Percentiles rank a stretch among this genome's conserved stretches.
Evolutionary conservation across 2,329 filamentous ascomycete genomes (phyloP).

Genomic region (Claviceps sp.): DNA sequence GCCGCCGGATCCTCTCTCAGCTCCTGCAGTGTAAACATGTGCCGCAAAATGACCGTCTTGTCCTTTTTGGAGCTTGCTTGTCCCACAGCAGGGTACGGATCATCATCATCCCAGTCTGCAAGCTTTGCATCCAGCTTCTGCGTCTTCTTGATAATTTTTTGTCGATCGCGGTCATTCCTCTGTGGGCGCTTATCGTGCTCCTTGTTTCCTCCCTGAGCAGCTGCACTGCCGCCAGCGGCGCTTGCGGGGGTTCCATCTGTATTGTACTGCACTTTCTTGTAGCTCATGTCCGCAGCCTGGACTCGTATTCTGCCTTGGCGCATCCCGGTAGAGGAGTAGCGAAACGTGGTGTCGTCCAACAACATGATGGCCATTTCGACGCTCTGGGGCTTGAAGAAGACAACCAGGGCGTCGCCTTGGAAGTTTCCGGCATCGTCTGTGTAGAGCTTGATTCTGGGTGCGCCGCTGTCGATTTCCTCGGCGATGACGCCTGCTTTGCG

Average conservation of each 20-base stretch:
- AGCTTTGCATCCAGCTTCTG: slow-evolving; percentile 86
- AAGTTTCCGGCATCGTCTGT: slow-evolving; percentile 67
- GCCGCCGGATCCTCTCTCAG: slow-evolving; percentile 73
- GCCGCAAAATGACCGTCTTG: slow-evolving; percentile 74
- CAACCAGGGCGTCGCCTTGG: slow-evolving; percentile 85
- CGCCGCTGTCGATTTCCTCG: slow-evolving; percentile 81
- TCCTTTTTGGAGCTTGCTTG: slow-evolving; percentile 47
- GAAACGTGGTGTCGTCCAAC: slow-evolving; percentile 70
- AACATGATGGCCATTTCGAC: slow-evolving; percentile 74
- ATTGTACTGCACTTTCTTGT: slow-evolving; percentile 73
- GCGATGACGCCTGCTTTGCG: slow-evolving; percentile 80
- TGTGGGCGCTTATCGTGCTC: slow-evolving; percentile 27
- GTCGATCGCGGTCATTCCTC: slow-evolving; percentile 55
- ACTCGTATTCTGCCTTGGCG: slow-evolving; percentile 59
- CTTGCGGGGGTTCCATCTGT: slow-evolving; percentile 14
- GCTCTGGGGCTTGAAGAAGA: slow-evolving; percentile 93
- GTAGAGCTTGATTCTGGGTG: slow-evolving; percentile 89
- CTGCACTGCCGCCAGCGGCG: neutral
- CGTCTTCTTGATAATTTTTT: slow-evolving; percentile 82
- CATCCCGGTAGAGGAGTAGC: slow-evolving; percentile 42
- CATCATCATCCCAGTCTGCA: slow-evolving; percentile 91
- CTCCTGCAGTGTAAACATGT: slow-evolving; percentile 85
- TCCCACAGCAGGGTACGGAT: slow-evolving; percentile 35
- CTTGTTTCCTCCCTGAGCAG: slow-evolving; percentile 11
- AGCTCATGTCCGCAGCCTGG: slow-evolving; percentile 74